Percentiles rank a stretch among this genome's conserved stretches.
phyloP scores from a whole-genome alignment of 2,329 filamentous ascomycete species.

The Fusarium secorum region DNA sequence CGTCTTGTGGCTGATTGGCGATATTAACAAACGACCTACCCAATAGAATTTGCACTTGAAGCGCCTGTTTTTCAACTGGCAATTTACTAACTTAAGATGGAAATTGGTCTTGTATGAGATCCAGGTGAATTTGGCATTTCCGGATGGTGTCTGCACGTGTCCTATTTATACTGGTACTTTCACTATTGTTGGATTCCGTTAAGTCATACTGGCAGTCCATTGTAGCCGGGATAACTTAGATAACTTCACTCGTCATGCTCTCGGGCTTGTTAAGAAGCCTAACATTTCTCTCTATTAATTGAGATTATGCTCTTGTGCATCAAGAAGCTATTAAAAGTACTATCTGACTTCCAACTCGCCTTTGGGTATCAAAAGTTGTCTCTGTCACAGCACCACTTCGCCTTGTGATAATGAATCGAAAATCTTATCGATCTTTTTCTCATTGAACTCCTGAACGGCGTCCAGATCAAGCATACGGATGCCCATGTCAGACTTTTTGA shows the following conservation, averaged over 20 bases:
- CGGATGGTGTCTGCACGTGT: not conserved
- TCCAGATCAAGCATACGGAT: slow-evolving; percentile 33
- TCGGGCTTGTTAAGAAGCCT: not conserved
- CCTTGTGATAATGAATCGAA: not conserved
- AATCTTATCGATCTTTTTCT: not conserved
- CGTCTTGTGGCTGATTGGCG: slow-evolving; percentile 29
- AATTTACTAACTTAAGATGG: not conserved
- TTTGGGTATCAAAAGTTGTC: slow-evolving; percentile 16
- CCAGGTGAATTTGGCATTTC: not conserved
- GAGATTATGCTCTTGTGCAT: not conserved
- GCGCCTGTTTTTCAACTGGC: not conserved
- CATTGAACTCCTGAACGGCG: not conserved
- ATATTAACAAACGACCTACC: slow-evolving; percentile 5
- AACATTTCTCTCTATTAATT: not conserved
- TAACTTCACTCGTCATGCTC: not conserved
- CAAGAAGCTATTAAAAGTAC: not conserved
- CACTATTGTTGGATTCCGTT: not conserved
- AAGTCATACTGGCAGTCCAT: not conserved
- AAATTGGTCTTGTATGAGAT: not conserved
- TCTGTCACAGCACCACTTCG: not conserved
- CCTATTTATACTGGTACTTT: not conserved
- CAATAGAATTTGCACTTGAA: not conserved
- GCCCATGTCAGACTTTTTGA: slow-evolving; percentile 12
- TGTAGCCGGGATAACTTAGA: not conserved
- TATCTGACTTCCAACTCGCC: slow-evolving; percentile 2